Evolutionary conservation across 305 asterid genomes (phyloP), one percentile per base, ranked within the genome.

Genomic region (Fraxinus angustifolia): DNA sequence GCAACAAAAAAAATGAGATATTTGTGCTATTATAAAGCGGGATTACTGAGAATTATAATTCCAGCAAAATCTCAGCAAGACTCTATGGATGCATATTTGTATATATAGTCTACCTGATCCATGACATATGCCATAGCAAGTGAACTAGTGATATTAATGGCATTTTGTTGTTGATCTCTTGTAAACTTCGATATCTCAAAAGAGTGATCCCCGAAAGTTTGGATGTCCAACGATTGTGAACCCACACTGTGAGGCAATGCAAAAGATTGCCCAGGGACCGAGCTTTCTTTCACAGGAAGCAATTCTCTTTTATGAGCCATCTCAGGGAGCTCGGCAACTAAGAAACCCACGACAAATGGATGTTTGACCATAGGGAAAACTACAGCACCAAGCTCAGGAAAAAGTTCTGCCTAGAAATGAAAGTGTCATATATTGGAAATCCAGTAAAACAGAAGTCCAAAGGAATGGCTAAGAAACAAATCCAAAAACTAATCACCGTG

Each of bases 331-430:
- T 95, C 99, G 42, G 97, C 99, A 65, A 95, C 99, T 84, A 94
- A 87, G 91, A 95, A 94, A 67, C 99, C 98, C 88, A 95, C 97
- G 26, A 95, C 88, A 87, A 95, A 95, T 76, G 99, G 99, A 89
- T 91, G 98, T 81, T 93, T 94, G 31, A 94, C 94, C 92, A 95
- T 84, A 31, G 98, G 97, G 85, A 95, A 94, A 77, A 95, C 98
- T 56, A 94, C 90, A 80, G 99, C 95, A 86, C 94, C 90, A 84
- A 88, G 89, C 85, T 94, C 96, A 23, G 97, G 96, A 80, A 94
- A 84, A 87, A 90, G 85, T 84, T 92, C 95, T 75, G 91, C 97
- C 99, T 95, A 87, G 79, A 89, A 89, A 84, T 78, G 81, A 85
- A 87, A 85, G 76, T 76, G 80, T 70, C 67, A 76, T 79, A 21